Base-by-base conservation (phyloP, 1,139 yeast species). In the Ogataea hybrid region DNA sequence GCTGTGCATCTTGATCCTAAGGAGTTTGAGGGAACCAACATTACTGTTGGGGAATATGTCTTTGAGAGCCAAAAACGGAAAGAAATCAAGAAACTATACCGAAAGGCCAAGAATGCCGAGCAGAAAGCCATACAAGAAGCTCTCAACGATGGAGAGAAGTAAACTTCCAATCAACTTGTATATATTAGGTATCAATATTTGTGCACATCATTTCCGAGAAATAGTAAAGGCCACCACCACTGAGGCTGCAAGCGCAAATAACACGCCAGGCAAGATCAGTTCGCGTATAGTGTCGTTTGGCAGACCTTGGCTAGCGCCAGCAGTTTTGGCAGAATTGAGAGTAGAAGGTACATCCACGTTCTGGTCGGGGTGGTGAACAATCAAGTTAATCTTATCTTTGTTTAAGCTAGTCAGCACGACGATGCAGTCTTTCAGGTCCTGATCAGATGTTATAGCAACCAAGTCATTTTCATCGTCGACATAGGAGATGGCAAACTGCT, bases 391-490 rank as follows among this genome's bases (percentile, higher is more conserved):
- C 59, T 84, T 84, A 33, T 77, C 81, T 37, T 68, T 64, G 16
- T 71, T 69, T 30, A 75, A 63, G 41, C 65, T 66, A 41, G 67
- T 67, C 52, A 82, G 73, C 32, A 84, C 72, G 37, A 67, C 63
- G 21, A 84, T 78, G 58, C 95, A 87, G 49, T 87, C 95, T 17
- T 69, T 54, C 43, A 88, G 70, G 58, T 88, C 96, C 51, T 73
- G 75, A 53, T 83, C 84, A 2, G 87, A 75, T 0, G 94, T 83
- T 32, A 88, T 79, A 2, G 88, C 81, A 18, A 88, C 87, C 5
- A 83, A 66, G 60, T 88, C 96, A 5, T 87, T 86, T 56, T 88
- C 96, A 56, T 88, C 96, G 58, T 88, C 96, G 23, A 81, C 62
- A 54, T 87, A 88, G 48, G 90, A 81, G 37, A 87, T 75, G 1